A percentile compares a stretch with the other conserved stretches of the same genome.
Conservation (phyloP, 495 filamentous ascomycete genomes). For the Elasticomyces elasticus region DNA sequence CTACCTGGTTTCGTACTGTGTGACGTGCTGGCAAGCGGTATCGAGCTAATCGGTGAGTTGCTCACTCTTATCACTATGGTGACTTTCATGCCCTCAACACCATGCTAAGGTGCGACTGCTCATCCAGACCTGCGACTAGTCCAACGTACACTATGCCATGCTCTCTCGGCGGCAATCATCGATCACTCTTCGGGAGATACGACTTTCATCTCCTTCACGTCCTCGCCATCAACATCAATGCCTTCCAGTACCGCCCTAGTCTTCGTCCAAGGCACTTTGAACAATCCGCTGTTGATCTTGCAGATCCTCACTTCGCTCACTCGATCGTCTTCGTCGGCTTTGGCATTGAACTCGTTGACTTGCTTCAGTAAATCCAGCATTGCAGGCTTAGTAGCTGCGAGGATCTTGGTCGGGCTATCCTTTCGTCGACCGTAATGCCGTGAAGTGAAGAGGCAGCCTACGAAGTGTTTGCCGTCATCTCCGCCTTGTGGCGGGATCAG, state of each 20-base stretch:
- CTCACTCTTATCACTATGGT: too few relatives aligned
- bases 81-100: too few relatives aligned
- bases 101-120: too few relatives aligned
- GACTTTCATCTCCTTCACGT: conserved; percentile 14
- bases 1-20: too few relatives aligned
- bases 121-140: too few relatives aligned
- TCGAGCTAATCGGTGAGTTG: too few relatives aligned
- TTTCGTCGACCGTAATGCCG: conserved; percentile 23
- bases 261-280: conserved; percentile 30
- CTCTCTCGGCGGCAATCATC: not conserved
- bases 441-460: conserved; percentile 35
- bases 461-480: conserved; percentile 22
- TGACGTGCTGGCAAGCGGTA: too few relatives aligned
- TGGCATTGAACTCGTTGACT: conserved; percentile 15
- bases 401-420: conserved; percentile 24
- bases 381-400: conserved; percentile 28
- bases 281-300: conserved; percentile 33
- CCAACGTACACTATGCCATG: too few relatives aligned
- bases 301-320: conserved; percentile 29
- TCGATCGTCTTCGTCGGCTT: conserved; percentile 1
- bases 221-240: conserved; percentile 23
- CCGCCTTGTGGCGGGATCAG: conserved; percentile 22
- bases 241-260: conserved; percentile 27
- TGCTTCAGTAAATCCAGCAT: conserved; percentile 27
- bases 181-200: conserved; percentile 2